Percentiles rank a stretch among this genome's conserved stretches.
Conservation (phyloP, 768 basidiomycete genomes). For the Suillus discolor region DNA sequence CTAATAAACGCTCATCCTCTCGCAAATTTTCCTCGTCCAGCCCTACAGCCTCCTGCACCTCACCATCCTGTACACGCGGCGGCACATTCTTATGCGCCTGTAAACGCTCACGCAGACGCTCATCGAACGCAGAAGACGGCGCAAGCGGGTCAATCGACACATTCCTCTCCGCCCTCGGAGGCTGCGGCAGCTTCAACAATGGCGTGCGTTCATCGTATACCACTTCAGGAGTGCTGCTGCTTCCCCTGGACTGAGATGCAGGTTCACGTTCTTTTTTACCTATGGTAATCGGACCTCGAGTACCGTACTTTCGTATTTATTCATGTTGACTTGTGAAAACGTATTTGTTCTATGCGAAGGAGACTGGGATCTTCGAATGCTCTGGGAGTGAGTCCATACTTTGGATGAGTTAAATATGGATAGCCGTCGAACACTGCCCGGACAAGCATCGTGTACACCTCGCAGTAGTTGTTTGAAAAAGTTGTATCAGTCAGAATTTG, state of each 20-base stretch:
- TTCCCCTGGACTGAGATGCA: slow-evolving; percentile 8
- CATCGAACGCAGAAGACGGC: slow-evolving; percentile 80
- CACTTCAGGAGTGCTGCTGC: slow-evolving; percentile 16
- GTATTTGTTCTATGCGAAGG: no score
- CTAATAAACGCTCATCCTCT: slow-evolving; percentile 58
- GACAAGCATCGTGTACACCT: not conserved
- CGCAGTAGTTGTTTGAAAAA: not conserved
- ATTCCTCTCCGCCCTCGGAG: slow-evolving; percentile 31
- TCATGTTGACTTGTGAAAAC: no score
- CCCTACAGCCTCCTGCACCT: slow-evolving; percentile 30
- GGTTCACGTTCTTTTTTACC: slow-evolving; percentile 48
- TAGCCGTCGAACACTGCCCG: not conserved
- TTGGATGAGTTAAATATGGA: not conserved
- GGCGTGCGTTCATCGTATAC: slow-evolving; percentile 40
- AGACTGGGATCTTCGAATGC: not conserved
- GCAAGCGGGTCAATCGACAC: slow-evolving; percentile 87
- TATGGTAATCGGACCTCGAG: no score
- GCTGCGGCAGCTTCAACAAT: slow-evolving; percentile 33
- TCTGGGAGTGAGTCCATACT: not conserved
- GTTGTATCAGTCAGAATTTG: not conserved
- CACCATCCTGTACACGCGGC: slow-evolving; percentile 23
- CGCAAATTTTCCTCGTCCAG: slow-evolving; percentile 39
- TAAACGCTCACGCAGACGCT: slow-evolving; percentile 75
- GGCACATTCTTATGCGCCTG: slow-evolving; percentile 30
- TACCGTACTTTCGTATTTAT: no score